Evolutionary conservation across 1,284 basidiomycete species (phyloP).

Genomic region (Farysia itapuensis): DNA sequence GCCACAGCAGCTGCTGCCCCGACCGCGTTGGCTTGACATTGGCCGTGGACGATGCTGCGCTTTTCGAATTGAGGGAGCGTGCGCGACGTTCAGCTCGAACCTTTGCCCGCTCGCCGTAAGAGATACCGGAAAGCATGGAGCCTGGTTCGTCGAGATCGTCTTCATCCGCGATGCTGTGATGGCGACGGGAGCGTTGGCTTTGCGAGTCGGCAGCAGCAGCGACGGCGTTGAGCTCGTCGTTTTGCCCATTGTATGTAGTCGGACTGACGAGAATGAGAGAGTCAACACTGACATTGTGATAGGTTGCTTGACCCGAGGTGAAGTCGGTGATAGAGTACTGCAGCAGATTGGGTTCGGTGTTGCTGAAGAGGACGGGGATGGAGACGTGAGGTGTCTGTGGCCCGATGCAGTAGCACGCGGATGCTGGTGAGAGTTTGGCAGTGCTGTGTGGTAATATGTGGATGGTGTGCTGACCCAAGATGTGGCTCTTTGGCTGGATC

Average conservation of each 20-base stretch:
- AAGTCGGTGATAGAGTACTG: constrained; percentile 77
- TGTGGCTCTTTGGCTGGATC: constrained; percentile 63
- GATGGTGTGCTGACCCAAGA: constrained; percentile 85
- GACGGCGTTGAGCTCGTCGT: constrained; percentile 20
- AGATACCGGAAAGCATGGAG: constrained; percentile 25
- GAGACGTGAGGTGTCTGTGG: constrained; percentile 67
- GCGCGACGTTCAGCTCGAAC: constrained; percentile 27
- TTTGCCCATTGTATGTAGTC: constrained; percentile 4
- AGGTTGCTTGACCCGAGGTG: constrained; percentile 63
- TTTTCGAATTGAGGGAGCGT: constrained; percentile 1
- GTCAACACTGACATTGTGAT: constrained; percentile 71
- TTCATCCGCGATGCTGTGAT: constrained; percentile 1
- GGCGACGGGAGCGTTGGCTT: not conserved
- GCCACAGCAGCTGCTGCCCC: constrained; percentile 35
- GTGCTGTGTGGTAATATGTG: constrained; percentile 80
- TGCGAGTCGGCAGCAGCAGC: constrained; percentile 12
- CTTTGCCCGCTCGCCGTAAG: constrained; percentile 25
- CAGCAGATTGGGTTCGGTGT: constrained; percentile 75
- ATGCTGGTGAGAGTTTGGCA: constrained; percentile 72
- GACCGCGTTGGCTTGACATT: not conserved
- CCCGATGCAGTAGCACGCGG: constrained; percentile 68
- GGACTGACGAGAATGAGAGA: constrained; percentile 65
- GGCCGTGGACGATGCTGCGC: not conserved
- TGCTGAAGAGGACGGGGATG: constrained; percentile 83
- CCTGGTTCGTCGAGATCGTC: constrained; percentile 27